phyloP scores from a whole-genome alignment of 2,329 filamentous ascomycete species.

The Penicillium sp. region DNA sequence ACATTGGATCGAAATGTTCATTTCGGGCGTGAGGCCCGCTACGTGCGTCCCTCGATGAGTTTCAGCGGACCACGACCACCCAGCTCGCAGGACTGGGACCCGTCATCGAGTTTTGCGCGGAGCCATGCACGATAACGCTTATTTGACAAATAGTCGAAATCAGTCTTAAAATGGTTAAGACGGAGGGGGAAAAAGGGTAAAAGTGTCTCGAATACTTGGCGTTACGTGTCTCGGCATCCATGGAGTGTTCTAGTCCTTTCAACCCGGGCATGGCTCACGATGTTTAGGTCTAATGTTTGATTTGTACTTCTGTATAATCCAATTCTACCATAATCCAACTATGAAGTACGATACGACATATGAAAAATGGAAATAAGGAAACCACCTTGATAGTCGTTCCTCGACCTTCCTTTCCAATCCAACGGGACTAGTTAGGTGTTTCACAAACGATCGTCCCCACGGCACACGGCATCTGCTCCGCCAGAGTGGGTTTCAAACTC shows the following conservation, averaged over 20 bases:
- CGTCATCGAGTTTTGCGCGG: conserved; percentile 33
- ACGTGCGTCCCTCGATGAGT: conserved; percentile 45
- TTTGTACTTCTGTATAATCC: neutral
- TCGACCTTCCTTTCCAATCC: neutral
- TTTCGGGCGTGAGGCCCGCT: conserved; percentile 44
- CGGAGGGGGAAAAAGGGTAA: neutral
- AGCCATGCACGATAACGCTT: conserved; percentile 11
- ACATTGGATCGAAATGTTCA: conserved; percentile 21
- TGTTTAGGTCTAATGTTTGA: conserved; percentile 2
- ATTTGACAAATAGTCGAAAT: neutral
- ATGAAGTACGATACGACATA: neutral
- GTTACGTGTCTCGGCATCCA: neutral
- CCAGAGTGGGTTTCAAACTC: neutral
- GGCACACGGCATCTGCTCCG: conserved; percentile 1
- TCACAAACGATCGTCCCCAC: neutral
- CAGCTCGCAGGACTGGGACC: conserved; percentile 35
- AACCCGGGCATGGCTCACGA: neutral
- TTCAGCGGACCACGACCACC: conserved; percentile 45
- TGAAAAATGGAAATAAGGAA: neutral
- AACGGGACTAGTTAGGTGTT: neutral
- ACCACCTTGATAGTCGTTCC: neutral
- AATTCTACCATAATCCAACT: neutral
- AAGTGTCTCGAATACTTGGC: neutral
- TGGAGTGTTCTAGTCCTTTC: neutral
- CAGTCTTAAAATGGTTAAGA: too few relatives aligned